Base-by-base conservation (phyloP, 2,329 filamentous ascomycete genomes). In the Epichloe sylvatica region DNA sequence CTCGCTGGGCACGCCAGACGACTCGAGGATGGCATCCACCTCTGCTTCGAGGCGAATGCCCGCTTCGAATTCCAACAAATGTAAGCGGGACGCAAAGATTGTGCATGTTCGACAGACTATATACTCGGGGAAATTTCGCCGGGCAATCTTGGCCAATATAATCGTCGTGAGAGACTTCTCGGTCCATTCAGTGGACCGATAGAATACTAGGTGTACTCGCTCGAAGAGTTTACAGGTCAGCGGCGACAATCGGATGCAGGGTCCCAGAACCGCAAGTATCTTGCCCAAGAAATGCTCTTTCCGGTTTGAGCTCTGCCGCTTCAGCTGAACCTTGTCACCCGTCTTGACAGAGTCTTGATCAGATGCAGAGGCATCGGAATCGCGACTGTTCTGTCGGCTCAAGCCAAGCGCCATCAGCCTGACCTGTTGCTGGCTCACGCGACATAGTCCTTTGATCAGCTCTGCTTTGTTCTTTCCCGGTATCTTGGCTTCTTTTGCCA, bases 121-220 rank as follows among this genome's bases (percentile, higher is more conserved):
- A 60, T 95, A 98, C 3, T 84, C 73, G 0, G 91, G 90, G 55
- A 96, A 98, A 62, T 90, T 92, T 36, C 87, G 77, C 41, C 81
- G 78, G 2, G 90, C 86, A 51, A 94, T 94, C 55, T 91, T 90
- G 7, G 92, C 87, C 5, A 98, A 75, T 42, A 98, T 95, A 49
- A 97, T 91, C 0, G 90, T 91, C 1, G 88, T 97, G 13, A 98
- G 71, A 1, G 91, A 96, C 64, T 95, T 97, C 59, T 97, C 91
- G 0, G 90, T 94, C 92, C 92, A 98, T 63, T 95, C 86, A 0
- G 88, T 94, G 9, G 90, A 96, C 51, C 91, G 78, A 64, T 97
- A 97, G 64, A 96, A 98, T 30, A 98, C 89, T 2, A 98, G 70
- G 67, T 97, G 92, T 0, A 97, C 89, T 25, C 92, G 80, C 64